Conservation (phyloP, 305 asterid genomes). For the Solanum hybrid region DNA sequence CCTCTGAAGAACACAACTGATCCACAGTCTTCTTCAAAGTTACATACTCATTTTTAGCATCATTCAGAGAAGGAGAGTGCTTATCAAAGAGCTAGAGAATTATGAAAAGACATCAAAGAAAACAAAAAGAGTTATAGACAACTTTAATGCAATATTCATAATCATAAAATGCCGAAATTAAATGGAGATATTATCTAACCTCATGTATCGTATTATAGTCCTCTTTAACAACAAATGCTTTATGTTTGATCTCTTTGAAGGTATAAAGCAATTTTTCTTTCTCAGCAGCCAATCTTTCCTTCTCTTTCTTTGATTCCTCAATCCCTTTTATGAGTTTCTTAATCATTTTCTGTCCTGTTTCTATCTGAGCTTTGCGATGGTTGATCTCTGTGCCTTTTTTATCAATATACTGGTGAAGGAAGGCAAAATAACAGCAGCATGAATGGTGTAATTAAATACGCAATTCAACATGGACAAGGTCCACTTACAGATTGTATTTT, state of each 20-base stretch:
- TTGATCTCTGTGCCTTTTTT: slow-evolving; percentile 71
- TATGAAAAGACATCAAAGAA: neutral
- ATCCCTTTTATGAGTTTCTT: slow-evolving; percentile 63
- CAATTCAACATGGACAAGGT: neutral
- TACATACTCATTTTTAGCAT: slow-evolving; percentile 72
- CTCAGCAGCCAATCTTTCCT: slow-evolving; percentile 50
- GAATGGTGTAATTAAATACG: neutral
- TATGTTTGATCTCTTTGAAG: slow-evolving; percentile 70
- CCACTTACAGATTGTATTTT: slow-evolving; percentile 70
- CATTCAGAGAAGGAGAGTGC: slow-evolving; percentile 52
- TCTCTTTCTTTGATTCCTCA: slow-evolving; percentile 70
- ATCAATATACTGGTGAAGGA: slow-evolving; percentile 50
- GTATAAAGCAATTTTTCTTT: slow-evolving; percentile 41
- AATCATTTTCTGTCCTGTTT: slow-evolving; percentile 63
- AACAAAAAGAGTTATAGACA: neutral
- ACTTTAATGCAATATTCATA: neutral
- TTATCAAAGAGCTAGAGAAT: slow-evolving; percentile 50
- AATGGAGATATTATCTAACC: slow-evolving; percentile 25
- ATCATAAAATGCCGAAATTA: neutral
- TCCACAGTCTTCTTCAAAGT: slow-evolving; percentile 71
- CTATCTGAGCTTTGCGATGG: slow-evolving; percentile 64
- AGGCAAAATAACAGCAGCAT: slow-evolving; percentile 2
- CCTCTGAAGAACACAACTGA: slow-evolving; percentile 77
- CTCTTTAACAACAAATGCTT: slow-evolving; percentile 73
- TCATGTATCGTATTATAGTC: slow-evolving; percentile 59